Base-by-base conservation (phyloP, 2,329 filamentous ascomycete species). In the Nakataea oryzae region DNA sequence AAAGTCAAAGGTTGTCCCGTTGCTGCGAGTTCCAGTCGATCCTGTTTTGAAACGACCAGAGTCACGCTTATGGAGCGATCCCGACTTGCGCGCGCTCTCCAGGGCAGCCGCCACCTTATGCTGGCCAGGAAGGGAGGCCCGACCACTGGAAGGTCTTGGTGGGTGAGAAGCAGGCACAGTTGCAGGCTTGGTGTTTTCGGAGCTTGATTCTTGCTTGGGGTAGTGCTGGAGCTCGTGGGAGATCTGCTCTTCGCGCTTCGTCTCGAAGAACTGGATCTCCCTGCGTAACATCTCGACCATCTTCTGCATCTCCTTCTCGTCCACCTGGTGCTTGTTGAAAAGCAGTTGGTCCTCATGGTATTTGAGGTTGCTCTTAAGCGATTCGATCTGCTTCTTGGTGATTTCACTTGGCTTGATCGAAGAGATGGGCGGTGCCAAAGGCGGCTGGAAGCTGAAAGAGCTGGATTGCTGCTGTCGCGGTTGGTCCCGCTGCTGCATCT, bases 261-360 rank as follows among this genome's bases (percentile, higher is more conserved):
- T 71, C 66, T 84, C 80, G 63, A 86, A 84, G 11, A 66, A 64
- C 27, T 68, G 67, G 41, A 75, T 74, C 29, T 74, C 69, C 3
- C 66, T 67, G 57, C 69, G 67, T 62, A 72, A 66, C 56, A 79
- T 74, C 29, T 73, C 70, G 62, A 86, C 79, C 34, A 78, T 76
- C 27, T 74, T 70, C 64, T 79, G 75, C 69, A 84, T 79, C 41
- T 76, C 72, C 64, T 75, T 77, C 66, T 83, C 82, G 63, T 87
- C 84, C 64, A 86, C 84, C 66, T 86, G 84, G 65, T 86, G 82
- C 65, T 78, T 81, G 68, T 87, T 86, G 74, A 82, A 85, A 61
- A 79, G 78, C 57, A 87, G 71, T 66, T 87, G 84, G 63, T 83
- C 80, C 65, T 86, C 79, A 54, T 81, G 75, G 63, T 81, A 80